Evolutionary conservation across 2,329 filamentous ascomycete genomes (phyloP).

Genomic region (Mycocentrospora acerina): DNA sequence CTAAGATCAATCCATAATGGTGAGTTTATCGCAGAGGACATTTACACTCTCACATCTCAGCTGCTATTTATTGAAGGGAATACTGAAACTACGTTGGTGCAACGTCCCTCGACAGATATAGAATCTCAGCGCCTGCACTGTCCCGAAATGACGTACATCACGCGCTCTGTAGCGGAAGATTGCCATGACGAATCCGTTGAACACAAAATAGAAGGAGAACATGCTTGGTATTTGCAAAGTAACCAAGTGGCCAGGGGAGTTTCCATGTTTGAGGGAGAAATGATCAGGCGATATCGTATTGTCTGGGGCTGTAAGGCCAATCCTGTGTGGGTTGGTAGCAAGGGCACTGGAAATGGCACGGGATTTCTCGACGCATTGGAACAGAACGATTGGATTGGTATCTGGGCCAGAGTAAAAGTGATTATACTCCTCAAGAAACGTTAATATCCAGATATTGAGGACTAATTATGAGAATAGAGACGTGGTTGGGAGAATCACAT

Average conservation of each 20-base stretch:
- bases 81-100: conserved; percentile 2
- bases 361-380: conserved; percentile 16
- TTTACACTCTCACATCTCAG: no score
- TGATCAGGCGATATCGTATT: conserved; percentile 13
- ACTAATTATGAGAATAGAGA: conserved; percentile 8
- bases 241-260: conserved; percentile 17
- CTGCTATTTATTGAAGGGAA: no score
- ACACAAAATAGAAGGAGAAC: conserved; percentile 9
- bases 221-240: conserved; percentile 24
- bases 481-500: conserved; percentile 21
- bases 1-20: no score
- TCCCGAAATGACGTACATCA: conserved; percentile 11
- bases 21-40: no score
- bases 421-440: neutral
- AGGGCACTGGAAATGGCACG: conserved; percentile 15
- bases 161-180: neutral
- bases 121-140: conserved; percentile 14
- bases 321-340: conserved; percentile 4
- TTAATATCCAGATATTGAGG: neutral
- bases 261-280: conserved; percentile 13
- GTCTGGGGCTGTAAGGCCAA: conserved; percentile 14
- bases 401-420: conserved; percentile 25
- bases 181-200: neutral
- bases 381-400: conserved; percentile 16
- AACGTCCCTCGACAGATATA: conserved; percentile 4